Base-by-base conservation (phyloP, 108 stramenopile genomes). In the Parietichytrium sp. region DNA sequence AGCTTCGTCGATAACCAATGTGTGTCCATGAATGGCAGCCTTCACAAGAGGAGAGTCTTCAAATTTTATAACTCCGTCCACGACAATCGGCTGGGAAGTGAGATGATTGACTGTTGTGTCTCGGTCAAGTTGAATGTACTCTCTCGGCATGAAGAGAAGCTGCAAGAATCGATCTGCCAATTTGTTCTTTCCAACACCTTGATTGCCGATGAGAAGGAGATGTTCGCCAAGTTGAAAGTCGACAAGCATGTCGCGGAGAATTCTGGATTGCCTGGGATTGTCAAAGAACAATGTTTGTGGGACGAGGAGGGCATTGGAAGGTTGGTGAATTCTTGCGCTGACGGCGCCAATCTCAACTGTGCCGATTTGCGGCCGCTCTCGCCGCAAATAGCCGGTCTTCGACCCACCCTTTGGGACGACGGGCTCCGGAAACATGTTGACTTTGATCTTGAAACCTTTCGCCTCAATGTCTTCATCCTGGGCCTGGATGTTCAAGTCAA, bases 111-210 rank as follows among this genome's bases (percentile, higher is more conserved):
- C 88, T 4, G 96, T 95, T 12, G 93, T 89, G 87, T 96, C 96
- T 61, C 96, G 85, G 83, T 96, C 94, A 3, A 96, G 90, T 81
- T 96, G 96, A 47, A 94, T 83, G 84, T 96, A 96, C 88, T 95
- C 94, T 49, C 94, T 87, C 80, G 95, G 94, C 27, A 84, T 88
- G 31, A 91, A 83, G 8, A 88, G 54, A n/a, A 87, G 82, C 52
- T 88, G 81, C 13, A 91, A 83, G 27, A 94, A 81, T 3, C 89
- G 42, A 83, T 95, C 94, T 33, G 91, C 90, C 45, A 95, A 81
- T 54, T 84, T 88, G 86, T 96, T 96, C 81, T 96, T 96, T 45
- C 96, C 96, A 4, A 93, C 93, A n/a, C 96, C 96, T 85, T 96
- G 96, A 82, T 93, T 91, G 0, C 96, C 96, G 12, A 93, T 82